A percentile compares a stretch with the other conserved stretches of the same genome.
Conservation (phyloP, 2,329 filamentous ascomycete species). For the Talaromyces rugulosus region DNA sequence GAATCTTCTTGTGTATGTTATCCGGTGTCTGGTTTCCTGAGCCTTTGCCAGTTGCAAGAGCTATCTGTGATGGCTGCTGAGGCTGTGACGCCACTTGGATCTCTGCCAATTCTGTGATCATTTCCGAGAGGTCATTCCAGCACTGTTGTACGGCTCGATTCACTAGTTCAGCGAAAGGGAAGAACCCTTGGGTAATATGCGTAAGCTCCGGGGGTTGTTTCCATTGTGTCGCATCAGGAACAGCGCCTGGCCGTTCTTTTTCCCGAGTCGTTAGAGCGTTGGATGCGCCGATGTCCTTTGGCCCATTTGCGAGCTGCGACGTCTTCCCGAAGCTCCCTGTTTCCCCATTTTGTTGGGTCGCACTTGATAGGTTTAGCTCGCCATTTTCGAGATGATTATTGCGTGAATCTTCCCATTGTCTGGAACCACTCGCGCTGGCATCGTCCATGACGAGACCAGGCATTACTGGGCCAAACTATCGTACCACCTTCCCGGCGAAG, state of each 20-base stretch:
- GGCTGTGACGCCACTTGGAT: constrained; percentile 56
- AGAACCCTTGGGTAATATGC: constrained; percentile 72
- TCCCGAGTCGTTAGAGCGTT: constrained; percentile 1
- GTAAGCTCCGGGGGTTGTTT: constrained; percentile 49
- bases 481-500: constrained; percentile 6
- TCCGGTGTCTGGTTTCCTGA: constrained; percentile 42
- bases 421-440: constrained; percentile 25
- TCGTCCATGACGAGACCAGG: constrained; percentile 41
- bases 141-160: constrained; percentile 76
- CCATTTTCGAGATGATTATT: constrained; percentile 25
- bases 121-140: constrained; percentile 70
- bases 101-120: constrained; percentile 66
- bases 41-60: constrained; percentile 24
- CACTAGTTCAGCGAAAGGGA: constrained; percentile 71
- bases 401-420: constrained; percentile 19
- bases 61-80: constrained; percentile 16
- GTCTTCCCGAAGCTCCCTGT: constrained; percentile 20
- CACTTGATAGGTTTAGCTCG: constrained; percentile 14
- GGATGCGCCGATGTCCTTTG: constrained; percentile 1
- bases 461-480: constrained; percentile 27
- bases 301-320: constrained; percentile 25
- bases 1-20: constrained; percentile 71
- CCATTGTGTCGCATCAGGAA: constrained; percentile 6
- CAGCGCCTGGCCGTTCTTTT: not conserved
- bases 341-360: constrained; percentile 15